Percentiles rank a stretch among this genome's conserved stretches.
Conservation (phyloP, 306 rosid genomes). For the Gillenia trifoliata region DNA sequence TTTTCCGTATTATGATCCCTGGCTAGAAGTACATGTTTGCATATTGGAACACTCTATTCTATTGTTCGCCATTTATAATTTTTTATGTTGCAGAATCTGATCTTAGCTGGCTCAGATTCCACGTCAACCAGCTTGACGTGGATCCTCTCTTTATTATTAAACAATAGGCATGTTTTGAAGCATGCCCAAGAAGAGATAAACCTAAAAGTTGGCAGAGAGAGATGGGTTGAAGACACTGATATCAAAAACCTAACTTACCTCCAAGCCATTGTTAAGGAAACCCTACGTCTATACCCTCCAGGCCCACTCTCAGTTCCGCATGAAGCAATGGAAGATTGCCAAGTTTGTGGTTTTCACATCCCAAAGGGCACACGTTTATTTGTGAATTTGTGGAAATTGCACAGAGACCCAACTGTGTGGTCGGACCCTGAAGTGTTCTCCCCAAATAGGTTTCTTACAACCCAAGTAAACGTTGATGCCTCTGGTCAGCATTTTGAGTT, state of each 20-base stretch:
- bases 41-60: not conserved
- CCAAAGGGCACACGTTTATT: constrained; percentile 48
- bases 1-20: no score
- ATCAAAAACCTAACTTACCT: constrained; percentile 34
- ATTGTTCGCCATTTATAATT: not conserved
- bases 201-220: constrained; percentile 30
- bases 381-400: constrained; percentile 54
- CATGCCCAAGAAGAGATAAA: constrained; percentile 54
- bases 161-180: constrained; percentile 30
- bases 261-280: constrained; percentile 51
- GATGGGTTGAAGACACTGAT: constrained; percentile 38
- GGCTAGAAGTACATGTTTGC: not conserved
- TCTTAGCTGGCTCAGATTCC: constrained; percentile 53
- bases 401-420: constrained; percentile 50
- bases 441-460: constrained; percentile 46
- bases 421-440: constrained; percentile 32
- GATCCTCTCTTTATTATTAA: constrained; percentile 37
- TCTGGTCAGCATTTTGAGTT: constrained; percentile 43
- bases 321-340: constrained; percentile 50
- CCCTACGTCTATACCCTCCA: constrained; percentile 49
- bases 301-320: constrained; percentile 54
- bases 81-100: constrained; percentile 30
- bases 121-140: constrained; percentile 48
- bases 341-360: constrained; percentile 24
- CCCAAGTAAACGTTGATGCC: constrained; percentile 14